These are phyloP conservation scores for Lotus japonicus DNA, from an alignment of 306 rosid species.

Conservation along the genomic window DNA sequence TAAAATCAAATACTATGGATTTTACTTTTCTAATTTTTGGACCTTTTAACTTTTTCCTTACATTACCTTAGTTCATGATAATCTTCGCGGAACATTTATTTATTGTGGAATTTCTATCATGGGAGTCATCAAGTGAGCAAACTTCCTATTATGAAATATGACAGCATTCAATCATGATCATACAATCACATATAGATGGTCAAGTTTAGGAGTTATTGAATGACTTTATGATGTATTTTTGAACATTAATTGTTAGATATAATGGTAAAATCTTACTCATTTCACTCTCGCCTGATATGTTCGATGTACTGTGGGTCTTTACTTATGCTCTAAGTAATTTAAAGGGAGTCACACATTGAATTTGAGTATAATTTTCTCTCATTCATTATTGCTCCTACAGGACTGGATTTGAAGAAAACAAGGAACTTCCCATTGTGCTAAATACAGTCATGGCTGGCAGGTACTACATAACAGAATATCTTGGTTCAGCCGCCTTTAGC, in stretches of 20 bases:
- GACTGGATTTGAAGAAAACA: slow-evolving; percentile 98
- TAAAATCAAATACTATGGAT: background rate
- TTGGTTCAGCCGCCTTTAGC: slow-evolving; percentile 98
- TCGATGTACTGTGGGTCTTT: background rate
- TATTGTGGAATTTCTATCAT: background rate
- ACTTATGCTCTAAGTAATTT: slow-evolving; percentile 4
- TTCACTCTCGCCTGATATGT: too few species aligned
- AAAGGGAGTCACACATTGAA: slow-evolving; percentile 16
- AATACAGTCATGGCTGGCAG: slow-evolving; percentile 81
- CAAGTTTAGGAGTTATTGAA: too few species aligned
- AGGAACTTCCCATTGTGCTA: slow-evolving; percentile 84
- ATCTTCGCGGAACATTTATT: background rate
- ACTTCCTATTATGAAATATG: too few species aligned
- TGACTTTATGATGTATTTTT: too few species aligned
- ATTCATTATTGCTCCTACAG: slow-evolving; percentile 47
- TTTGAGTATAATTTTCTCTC: slow-evolving; percentile 25
- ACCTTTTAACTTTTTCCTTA: background rate
- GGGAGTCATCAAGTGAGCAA: too few species aligned
- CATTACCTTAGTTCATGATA: slow-evolving; percentile 8
- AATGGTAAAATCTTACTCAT: too few species aligned
- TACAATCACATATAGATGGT: too few species aligned
- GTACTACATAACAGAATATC: slow-evolving; percentile 77
- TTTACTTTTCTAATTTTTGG: background rate
- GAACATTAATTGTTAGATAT: too few species aligned
- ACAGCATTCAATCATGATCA: too few species aligned